Evolutionary conservation across 2,329 filamentous ascomycete genomes (phyloP).

Genomic region (Colletotrichum tanaceti): DNA sequence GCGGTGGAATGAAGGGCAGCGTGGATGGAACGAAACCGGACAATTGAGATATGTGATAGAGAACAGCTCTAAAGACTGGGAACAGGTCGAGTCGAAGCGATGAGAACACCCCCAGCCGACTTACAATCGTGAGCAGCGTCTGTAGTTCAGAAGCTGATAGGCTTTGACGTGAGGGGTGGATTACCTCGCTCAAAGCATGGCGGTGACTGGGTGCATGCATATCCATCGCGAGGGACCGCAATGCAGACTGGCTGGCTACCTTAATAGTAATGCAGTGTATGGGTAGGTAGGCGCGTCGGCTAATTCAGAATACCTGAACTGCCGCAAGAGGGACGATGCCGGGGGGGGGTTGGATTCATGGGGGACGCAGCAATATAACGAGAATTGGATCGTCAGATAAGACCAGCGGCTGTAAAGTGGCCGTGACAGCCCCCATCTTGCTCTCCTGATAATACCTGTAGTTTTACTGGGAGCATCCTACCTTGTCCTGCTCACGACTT

Average conservation of each 20-base stretch:
- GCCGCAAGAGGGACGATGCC: conserved; percentile 3
- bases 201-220: neutral
- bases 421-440: neutral
- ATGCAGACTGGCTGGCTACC: conserved; percentile 3
- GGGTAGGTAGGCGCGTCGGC: neutral
- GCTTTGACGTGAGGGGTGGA: neutral
- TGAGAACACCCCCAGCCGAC: neutral
- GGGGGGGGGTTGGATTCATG: neutral
- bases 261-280: neutral
- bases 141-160: neutral
- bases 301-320: neutral
- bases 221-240: conserved; percentile 4
- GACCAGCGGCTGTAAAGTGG: neutral
- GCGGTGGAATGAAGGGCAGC: neutral
- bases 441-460: too few species aligned
- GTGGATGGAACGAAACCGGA: neutral
- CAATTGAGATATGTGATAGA: neutral
- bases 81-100: neutral
- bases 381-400: neutral
- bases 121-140: conserved; percentile 1
- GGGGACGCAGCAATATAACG: neutral
- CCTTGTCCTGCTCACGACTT: neutral
- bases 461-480: neutral
- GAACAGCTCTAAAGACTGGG: neutral
- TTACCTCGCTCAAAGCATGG: neutral